These are phyloP conservation scores for Leccinum aurantiacum DNA, from an alignment of 768 basidiomycete genomes.

Conservation along the genomic window DNA sequence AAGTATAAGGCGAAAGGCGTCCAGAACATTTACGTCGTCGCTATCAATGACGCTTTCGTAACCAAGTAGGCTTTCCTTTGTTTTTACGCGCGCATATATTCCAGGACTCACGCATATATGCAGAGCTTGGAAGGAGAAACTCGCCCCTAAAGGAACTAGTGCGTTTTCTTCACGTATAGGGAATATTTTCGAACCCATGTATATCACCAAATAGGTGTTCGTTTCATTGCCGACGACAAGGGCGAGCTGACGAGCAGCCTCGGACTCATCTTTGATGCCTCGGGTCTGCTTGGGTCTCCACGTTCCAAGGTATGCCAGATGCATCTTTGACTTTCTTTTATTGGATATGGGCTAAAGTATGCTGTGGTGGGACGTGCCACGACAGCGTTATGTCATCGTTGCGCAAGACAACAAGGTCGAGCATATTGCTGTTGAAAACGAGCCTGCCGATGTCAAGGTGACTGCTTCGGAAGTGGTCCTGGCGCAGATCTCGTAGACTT, in stretches of 20 bases:
- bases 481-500: constrained; percentile 28
- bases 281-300: constrained; percentile 59
- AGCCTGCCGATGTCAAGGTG: constrained; percentile 46
- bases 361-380: no score
- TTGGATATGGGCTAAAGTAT: no score
- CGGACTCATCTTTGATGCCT: constrained; percentile 64
- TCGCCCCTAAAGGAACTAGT: constrained; percentile 60
- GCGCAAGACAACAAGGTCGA: constrained; percentile 58
- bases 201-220: constrained; percentile 40
- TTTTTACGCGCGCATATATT: constrained; percentile 6
- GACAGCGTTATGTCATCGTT: constrained; percentile 55
- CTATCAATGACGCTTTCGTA: constrained; percentile 81
- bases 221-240: constrained; percentile 69
- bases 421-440: constrained; percentile 52
- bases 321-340: background rate
- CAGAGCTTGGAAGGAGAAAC: constrained; percentile 67
- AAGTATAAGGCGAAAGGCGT: constrained; percentile 78
- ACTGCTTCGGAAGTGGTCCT: constrained; percentile 53
- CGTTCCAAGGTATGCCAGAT: constrained; percentile 55
- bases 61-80: constrained; percentile 38
- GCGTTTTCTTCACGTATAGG: constrained; percentile 15
- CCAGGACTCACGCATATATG: constrained; percentile 2
- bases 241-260: constrained; percentile 53
- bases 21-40: constrained; percentile 66
- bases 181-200: background rate